Conservation (phyloP, 495 filamentous ascomycete species). For the Polyplosphaeria fusca region DNA sequence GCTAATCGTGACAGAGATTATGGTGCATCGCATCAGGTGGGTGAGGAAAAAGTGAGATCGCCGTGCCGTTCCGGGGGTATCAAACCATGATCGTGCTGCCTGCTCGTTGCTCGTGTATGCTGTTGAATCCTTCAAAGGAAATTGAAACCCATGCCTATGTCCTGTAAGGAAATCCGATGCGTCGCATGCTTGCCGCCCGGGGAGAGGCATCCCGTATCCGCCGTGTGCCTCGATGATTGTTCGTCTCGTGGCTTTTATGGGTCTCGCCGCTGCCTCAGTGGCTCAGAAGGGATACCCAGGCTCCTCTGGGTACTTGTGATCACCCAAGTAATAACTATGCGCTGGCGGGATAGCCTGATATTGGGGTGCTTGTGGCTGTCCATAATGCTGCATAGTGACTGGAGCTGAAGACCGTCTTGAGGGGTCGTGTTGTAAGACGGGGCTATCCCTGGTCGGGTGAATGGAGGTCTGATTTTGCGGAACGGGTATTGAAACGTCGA, state of each 20-base stretch:
- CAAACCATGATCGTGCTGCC: not conserved
- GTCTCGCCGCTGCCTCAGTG: too few relatives aligned
- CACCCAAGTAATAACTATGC: slow-evolving; percentile 11
- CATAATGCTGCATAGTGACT: slow-evolving; percentile 11
- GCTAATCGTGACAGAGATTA: not conserved
- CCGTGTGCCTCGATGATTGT: too few relatives aligned
- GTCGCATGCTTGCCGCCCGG: too few relatives aligned
- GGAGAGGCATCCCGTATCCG: too few relatives aligned
- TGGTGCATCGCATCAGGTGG: not conserved
- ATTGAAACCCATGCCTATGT: not conserved
- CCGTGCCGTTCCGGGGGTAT: not conserved
- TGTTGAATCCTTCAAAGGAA: not conserved
- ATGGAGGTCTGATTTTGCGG: slow-evolving; percentile 4
- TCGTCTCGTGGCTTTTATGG: too few relatives aligned
- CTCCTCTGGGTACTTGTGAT: slow-evolving; percentile 10
- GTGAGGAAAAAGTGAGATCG: not conserved
- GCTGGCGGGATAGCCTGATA: slow-evolving; percentile 3
- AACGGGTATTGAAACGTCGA: slow-evolving; percentile 7
- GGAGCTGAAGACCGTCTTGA: slow-evolving; percentile 20
- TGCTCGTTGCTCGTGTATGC: not conserved
- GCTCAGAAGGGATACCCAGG: not conserved
- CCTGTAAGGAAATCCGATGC: not conserved
- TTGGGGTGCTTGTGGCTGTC: not conserved
- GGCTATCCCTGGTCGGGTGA: not conserved
- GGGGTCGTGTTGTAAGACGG: slow-evolving; percentile 15